Percentiles rank a stretch among this genome's conserved stretches.
These are phyloP conservation scores for Ceriops zippeliana DNA, from an alignment of 345 rosid genomes.

Conservation along the genomic window DNA sequence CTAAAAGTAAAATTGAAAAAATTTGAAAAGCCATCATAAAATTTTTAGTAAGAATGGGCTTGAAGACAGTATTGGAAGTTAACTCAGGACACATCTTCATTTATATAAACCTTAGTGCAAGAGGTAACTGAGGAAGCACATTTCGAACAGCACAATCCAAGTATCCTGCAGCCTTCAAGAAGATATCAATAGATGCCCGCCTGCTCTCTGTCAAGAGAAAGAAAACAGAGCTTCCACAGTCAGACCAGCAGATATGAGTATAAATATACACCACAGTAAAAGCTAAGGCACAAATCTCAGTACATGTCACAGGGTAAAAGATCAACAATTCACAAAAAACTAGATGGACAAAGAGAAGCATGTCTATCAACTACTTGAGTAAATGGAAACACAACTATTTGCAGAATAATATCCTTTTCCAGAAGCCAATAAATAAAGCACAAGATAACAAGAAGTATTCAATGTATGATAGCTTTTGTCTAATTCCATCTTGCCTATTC, in stretches of 20 bases:
- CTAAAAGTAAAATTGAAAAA: constrained; percentile 36
- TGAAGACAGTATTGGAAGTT: constrained; percentile 11
- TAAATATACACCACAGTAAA: neutral
- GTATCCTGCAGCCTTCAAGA: constrained; percentile 96
- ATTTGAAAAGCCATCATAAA: constrained; percentile 1
- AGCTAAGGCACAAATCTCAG: neutral
- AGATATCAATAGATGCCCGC: constrained; percentile 79
- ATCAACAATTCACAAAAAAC: neutral
- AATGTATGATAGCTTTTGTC: too few relatives aligned
- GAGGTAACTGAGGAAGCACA: constrained; percentile 83
- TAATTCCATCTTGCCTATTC: neutral
- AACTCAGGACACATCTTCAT: constrained; percentile 9
- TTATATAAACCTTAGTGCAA: constrained; percentile 60
- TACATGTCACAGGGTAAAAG: neutral
- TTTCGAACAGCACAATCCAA: constrained; percentile 86
- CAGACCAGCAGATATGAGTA: constrained; percentile 5
- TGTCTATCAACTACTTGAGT: too few relatives aligned
- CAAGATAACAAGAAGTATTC: too few relatives aligned
- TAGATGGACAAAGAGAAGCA: neutral
- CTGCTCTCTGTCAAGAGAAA: constrained; percentile 59
- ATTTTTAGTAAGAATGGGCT: constrained; percentile 4
- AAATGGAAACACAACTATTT: too few relatives aligned
- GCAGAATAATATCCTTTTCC: too few relatives aligned
- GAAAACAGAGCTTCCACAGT: constrained; percentile 9
- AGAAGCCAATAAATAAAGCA: too few relatives aligned